Base-by-base conservation (phyloP, 2,329 filamentous ascomycete genomes). In the Hirsutella minnesotensis region DNA sequence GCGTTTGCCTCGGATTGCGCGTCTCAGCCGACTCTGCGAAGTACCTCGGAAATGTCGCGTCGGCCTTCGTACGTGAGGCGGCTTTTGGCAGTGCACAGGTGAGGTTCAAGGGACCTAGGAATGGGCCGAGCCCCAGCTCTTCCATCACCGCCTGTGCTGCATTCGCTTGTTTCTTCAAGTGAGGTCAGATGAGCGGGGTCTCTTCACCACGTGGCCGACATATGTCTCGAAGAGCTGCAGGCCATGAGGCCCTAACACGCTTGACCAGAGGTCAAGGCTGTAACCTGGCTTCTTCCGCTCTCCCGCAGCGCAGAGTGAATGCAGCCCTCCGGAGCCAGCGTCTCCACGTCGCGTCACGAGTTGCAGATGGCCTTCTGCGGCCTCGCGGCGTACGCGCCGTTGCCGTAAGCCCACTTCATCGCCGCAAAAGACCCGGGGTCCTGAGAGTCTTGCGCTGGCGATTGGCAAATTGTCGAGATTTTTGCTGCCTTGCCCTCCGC, bases 151-250 rank as follows among this genome's bases (percentile, higher is more conserved):
- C 12, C 12, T 27, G 31, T 13, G 31, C 31, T 5, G 31, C 13
- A 15, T 34, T n/a, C 4, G 39, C 18, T 29, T 15, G 29, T 19
- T 20, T 34, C 7, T 27, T 27, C 24, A 27, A 7, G 7, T 33
- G n/a, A 35, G 35, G 39, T 44, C 39, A 36, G 30, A 29, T 39
- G 18, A 15, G 43, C 38, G 37, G 30, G 43, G 34, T 13, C n/a
- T 8, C 39, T 30, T 29, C 35, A 34, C 43, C 43, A 44, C 43
- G 43, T 44, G 43, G 43, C 43, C 31, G 43, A 41, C 8, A 19
- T 38, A 27, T 19, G 27, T 15, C 16, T 37, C 12, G 24, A 27
- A 12, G 7, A 27, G 24, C 24, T 27, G 24, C 24, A 27, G 7
- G 24, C 24, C 24, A 27, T 27, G 24, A 27, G 24, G 12, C 24